Conservation (phyloP, 108 stramenopile species). For the Cyclostephanos tholiformis region DNA sequence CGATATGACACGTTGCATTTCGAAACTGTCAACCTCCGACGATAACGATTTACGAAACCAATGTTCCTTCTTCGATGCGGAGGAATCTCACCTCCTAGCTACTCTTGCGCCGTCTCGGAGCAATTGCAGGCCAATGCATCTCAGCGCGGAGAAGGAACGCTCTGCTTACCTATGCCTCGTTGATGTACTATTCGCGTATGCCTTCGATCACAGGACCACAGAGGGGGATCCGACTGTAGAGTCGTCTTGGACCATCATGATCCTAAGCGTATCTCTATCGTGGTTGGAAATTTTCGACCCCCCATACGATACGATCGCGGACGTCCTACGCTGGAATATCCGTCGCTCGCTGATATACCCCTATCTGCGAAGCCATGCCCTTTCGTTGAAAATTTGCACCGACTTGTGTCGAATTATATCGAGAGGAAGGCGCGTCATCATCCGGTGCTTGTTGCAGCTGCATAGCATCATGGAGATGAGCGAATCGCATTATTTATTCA, state of each 20-base stretch:
- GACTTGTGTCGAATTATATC: constrained; percentile 66
- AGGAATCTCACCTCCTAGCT: constrained; percentile 69
- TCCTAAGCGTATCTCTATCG: constrained; percentile 74
- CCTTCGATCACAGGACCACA: constrained; percentile 91
- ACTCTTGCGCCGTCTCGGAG: constrained; percentile 59
- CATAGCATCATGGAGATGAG: constrained; percentile 81
- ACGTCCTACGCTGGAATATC: constrained; percentile 53
- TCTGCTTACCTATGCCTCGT: constrained; percentile 55
- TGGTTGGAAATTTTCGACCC: constrained; percentile 78
- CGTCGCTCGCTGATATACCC: constrained; percentile 88
- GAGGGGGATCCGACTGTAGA: constrained; percentile 90
- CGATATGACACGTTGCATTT: not conserved
- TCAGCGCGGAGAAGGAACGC: constrained; percentile 30
- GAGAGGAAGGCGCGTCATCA: constrained; percentile 54
- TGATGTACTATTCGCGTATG: constrained; percentile 88
- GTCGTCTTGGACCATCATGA: constrained; percentile 91
- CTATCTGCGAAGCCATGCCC: constrained; percentile 77
- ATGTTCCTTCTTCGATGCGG: constrained; percentile 51
- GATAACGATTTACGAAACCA: not conserved
- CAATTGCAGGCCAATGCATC: constrained; percentile 2
- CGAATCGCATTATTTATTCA: constrained; percentile 90
- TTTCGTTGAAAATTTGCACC: constrained; percentile 41
- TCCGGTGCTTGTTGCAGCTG: constrained; percentile 81
- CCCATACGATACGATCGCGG: constrained; percentile 38
- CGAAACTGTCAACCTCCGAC: not conserved